phyloP scores from a whole-genome alignment of 2,329 filamentous ascomycete genomes.

The Emergomyces orientalis region DNA sequence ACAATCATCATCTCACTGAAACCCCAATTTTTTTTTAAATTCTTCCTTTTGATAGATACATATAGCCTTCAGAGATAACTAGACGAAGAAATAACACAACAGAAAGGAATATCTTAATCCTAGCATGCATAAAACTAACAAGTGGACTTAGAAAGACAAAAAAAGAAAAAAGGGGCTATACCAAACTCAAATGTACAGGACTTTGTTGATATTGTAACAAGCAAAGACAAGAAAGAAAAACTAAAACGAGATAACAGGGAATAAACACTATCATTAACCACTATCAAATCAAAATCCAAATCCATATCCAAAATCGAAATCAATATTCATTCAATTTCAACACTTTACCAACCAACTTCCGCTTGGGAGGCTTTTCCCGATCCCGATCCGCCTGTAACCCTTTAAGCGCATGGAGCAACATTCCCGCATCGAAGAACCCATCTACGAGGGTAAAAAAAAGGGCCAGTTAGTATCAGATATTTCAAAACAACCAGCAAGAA shows the following conservation, averaged over 20 bases:
- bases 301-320: conserved; percentile 10
- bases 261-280: neutral
- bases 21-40: too few relatives aligned
- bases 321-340: conserved; percentile 41
- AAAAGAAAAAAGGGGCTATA: too few relatives aligned
- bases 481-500: neutral
- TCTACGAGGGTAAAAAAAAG: conserved; percentile 44
- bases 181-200: too few relatives aligned
- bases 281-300: neutral
- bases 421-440: conserved; percentile 94
- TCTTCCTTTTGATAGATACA: too few relatives aligned
- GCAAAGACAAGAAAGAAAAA: neutral
- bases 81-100: neutral
- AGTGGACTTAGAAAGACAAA: neutral
- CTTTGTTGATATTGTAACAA: too few relatives aligned
- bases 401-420: conserved; percentile 82
- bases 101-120: neutral
- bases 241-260: too few relatives aligned
- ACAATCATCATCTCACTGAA: too few relatives aligned
- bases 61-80: too few relatives aligned
- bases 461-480: conserved; percentile 8
- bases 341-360: conserved; percentile 40
- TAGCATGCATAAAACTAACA: neutral
- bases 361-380: conserved; percentile 31
- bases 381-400: conserved; percentile 37